Percentiles rank a stretch among this genome's conserved stretches.
phyloP scores from a whole-genome alignment of 129 eudicot species.

The Helichrysum umbraculigerum region DNA sequence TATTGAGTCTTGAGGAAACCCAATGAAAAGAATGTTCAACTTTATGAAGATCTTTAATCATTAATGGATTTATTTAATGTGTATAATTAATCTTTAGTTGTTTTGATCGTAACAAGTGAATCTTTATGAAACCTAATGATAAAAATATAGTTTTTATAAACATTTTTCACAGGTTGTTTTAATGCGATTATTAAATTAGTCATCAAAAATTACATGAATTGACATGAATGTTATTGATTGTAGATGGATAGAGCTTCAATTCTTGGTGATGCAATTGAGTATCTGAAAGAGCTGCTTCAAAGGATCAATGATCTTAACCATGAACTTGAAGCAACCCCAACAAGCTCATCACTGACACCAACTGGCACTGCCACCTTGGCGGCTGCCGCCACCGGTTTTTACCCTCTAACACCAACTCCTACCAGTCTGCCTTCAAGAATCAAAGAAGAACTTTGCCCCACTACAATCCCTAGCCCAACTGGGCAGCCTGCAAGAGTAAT shows the following conservation, averaged over 20 bases:
- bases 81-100: background rate
- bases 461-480: slow-evolving; percentile 71
- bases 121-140: slow-evolving; percentile 7
- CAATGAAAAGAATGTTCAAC: too few relatives aligned
- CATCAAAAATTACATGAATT: background rate
- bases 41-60: too few relatives aligned
- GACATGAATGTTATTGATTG: slow-evolving; percentile 19
- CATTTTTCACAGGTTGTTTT: background rate
- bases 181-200: background rate
- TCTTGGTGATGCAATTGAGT: slow-evolving; percentile 94
- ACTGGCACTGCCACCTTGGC: slow-evolving; percentile 19
- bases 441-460: slow-evolving; percentile 87
- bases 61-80: too few relatives aligned
- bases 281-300: slow-evolving; percentile 83
- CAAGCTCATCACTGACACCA: slow-evolving; percentile 64
- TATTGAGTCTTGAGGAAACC: too few relatives aligned
- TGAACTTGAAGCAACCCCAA: slow-evolving; percentile 76
- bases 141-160: background rate
- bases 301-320: slow-evolving; percentile 85
- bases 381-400: slow-evolving; percentile 40
- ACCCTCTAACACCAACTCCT: slow-evolving; percentile 78
- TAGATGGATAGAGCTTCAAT: slow-evolving; percentile 99
- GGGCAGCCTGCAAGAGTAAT: slow-evolving; percentile 88
- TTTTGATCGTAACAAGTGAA: background rate
- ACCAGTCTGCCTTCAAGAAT: slow-evolving; percentile 62